phyloP scores from a whole-genome alignment of 1,284 basidiomycete genomes.

The Cutaneotrichosporon sp. region DNA sequence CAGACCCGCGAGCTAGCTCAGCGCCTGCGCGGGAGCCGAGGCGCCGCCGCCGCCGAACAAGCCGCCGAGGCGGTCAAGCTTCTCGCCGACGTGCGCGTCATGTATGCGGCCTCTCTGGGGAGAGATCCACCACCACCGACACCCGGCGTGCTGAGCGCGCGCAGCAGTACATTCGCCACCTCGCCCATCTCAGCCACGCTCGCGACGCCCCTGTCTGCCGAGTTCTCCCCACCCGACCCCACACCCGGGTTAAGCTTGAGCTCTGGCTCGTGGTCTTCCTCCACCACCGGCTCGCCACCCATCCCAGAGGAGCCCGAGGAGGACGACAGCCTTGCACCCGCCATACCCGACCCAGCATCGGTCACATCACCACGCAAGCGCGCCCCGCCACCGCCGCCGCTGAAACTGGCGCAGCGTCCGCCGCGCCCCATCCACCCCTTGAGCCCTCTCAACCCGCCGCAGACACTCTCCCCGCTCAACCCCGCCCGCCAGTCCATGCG shows the following conservation, averaged over 20 bases:
- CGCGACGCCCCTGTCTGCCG: neutral
- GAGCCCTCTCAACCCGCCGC: neutral
- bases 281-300: constrained; percentile 11
- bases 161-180: neutral
- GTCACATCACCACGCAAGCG: constrained; percentile 1
- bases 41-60: constrained; percentile 35
- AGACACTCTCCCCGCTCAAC: constrained; percentile 14
- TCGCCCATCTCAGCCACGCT: neutral
- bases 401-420: constrained; percentile 3
- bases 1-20: constrained; percentile 44
- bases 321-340: constrained; percentile 1
- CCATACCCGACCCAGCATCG: neutral
- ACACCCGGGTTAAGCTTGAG: neutral
- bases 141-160: neutral
- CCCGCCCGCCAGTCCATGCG: constrained; percentile 14
- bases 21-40: constrained; percentile 43
- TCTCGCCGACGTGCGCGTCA: constrained; percentile 43
- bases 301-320: constrained; percentile 23
- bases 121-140: neutral
- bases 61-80: constrained; percentile 46
- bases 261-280: neutral
- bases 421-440: neutral
- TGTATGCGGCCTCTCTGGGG: constrained; percentile 43
- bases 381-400: constrained; percentile 19
- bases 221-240: neutral